Evolutionary conservation across 2,329 filamentous ascomycete genomes (phyloP).

Genomic region (Coleophoma eucalyptorum): DNA sequence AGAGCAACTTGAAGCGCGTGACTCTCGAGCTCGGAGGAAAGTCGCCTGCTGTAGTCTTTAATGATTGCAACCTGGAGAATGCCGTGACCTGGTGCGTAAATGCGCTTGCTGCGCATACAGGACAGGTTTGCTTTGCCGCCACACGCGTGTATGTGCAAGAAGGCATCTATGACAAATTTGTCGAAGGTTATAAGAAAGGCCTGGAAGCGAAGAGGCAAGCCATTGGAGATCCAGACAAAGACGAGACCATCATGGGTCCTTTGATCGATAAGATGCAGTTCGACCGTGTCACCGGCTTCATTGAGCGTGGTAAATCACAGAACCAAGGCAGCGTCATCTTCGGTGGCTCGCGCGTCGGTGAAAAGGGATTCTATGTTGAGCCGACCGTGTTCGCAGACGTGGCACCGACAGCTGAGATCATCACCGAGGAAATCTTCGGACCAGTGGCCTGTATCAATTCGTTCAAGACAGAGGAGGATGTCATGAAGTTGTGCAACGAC

Average conservation of each 20-base stretch:
- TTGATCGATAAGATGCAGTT: constrained; percentile 37
- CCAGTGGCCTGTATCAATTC: constrained; percentile 56
- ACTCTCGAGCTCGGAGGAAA: constrained; percentile 41
- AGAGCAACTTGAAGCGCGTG: constrained; percentile 36
- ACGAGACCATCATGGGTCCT: constrained; percentile 55
- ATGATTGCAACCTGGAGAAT: constrained; percentile 40
- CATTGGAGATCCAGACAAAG: constrained; percentile 57
- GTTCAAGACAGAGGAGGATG: constrained; percentile 55
- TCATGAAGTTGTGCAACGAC: constrained; percentile 49
- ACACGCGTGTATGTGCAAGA: constrained; percentile 67
- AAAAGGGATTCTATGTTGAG: constrained; percentile 15
- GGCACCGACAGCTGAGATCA: constrained; percentile 32
- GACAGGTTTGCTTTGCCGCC: constrained; percentile 73
- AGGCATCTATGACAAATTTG: constrained; percentile 55
- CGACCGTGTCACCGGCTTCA: constrained; percentile 14
- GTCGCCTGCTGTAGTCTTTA: constrained; percentile 37
- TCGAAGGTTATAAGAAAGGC: constrained; percentile 53
- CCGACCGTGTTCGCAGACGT: constrained; percentile 26
- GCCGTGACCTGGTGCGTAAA: constrained; percentile 37
- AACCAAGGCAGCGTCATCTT: constrained; percentile 19
- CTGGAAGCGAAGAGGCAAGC: constrained; percentile 52
- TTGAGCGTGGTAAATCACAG: constrained; percentile 11
- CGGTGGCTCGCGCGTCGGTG: constrained; percentile 7
- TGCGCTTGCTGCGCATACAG: constrained; percentile 64
- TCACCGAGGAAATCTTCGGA: constrained; percentile 44